phyloP scores from a whole-genome alignment of 805 yeast species.

The Lipomyces chichibuensis region DNA sequence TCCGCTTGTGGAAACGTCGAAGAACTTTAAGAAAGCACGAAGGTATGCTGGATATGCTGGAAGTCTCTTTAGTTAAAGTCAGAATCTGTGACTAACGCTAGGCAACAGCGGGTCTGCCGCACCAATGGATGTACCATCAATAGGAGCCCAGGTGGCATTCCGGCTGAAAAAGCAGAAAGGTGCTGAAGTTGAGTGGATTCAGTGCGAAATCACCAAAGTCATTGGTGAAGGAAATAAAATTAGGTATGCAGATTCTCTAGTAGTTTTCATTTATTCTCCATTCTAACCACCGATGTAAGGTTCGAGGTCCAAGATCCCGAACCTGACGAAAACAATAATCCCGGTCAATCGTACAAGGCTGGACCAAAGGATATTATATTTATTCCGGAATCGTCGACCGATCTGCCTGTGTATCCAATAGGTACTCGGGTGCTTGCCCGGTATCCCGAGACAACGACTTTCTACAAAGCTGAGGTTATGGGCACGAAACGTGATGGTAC shows the following conservation, averaged over 20 bases:
- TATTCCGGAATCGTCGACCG: constrained; percentile 61
- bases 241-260: constrained; percentile 30
- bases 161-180: constrained; percentile 63
- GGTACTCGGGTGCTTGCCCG: constrained; percentile 87
- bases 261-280: constrained; percentile 9
- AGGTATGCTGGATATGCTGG: constrained; percentile 11
- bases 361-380: constrained; percentile 76
- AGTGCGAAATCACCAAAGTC: constrained; percentile 82
- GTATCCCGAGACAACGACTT: constrained; percentile 97
- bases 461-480: constrained; percentile 90
- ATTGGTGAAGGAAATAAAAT: constrained; percentile 65
- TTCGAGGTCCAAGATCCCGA: constrained; percentile 97
- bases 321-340: constrained; percentile 89
- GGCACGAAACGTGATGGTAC: constrained; percentile 74
- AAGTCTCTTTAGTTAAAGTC: not conserved
- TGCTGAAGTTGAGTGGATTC: constrained; percentile 91
- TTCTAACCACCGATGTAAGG: constrained; percentile 38
- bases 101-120: constrained; percentile 20
- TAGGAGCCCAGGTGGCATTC: constrained; percentile 86
- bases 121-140: constrained; percentile 17
- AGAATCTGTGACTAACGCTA: not conserved
- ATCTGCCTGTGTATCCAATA: constrained; percentile 59
- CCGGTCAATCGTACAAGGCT: constrained; percentile 84
- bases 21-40: constrained; percentile 30
- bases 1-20: constrained; percentile 18